These are phyloP conservation scores for Zizania latifolia DNA, from an alignment of 176 grass and related monocot species.

Conservation along the genomic window DNA sequence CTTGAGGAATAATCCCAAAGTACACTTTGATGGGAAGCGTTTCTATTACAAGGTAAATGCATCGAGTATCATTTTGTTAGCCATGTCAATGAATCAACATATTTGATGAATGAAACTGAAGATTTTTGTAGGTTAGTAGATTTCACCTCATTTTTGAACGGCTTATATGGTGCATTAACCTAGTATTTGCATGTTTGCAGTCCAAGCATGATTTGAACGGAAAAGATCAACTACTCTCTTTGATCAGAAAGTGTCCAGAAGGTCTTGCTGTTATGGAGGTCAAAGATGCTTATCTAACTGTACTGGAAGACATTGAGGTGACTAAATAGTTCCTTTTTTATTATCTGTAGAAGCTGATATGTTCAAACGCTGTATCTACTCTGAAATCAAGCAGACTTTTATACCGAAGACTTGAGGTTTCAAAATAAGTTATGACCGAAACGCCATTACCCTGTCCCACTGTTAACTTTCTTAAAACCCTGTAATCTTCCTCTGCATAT, in stretches of 20 bases:
- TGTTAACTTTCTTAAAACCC: too few species aligned
- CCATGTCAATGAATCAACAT: background rate
- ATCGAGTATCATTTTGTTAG: background rate
- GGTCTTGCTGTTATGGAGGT: slow-evolving; percentile 65
- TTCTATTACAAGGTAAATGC: slow-evolving; percentile 69
- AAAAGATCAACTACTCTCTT: slow-evolving; percentile 57
- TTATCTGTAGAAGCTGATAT: background rate
- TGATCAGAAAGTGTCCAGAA: slow-evolving; percentile 36
- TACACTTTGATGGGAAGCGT: slow-evolving; percentile 56
- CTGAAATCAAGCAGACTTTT: background rate
- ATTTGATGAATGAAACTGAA: too few species aligned
- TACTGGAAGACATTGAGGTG: too few species aligned
- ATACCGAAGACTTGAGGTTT: background rate
- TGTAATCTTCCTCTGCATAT: too few species aligned
- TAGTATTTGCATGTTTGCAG: slow-evolving; percentile 45
- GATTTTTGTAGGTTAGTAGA: too few species aligned
- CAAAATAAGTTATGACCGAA: background rate
- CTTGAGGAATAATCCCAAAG: slow-evolving; percentile 63
- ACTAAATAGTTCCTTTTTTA: slow-evolving; percentile 7
- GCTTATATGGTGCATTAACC: too few species aligned
- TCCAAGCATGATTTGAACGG: slow-evolving; percentile 63
- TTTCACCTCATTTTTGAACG: too few species aligned
- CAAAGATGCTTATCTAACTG: slow-evolving; percentile 69
- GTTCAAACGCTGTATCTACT: background rate
- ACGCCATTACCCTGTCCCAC: background rate